Conservation (phyloP, 805 yeast species). For the Torulaspora maleeae region DNA sequence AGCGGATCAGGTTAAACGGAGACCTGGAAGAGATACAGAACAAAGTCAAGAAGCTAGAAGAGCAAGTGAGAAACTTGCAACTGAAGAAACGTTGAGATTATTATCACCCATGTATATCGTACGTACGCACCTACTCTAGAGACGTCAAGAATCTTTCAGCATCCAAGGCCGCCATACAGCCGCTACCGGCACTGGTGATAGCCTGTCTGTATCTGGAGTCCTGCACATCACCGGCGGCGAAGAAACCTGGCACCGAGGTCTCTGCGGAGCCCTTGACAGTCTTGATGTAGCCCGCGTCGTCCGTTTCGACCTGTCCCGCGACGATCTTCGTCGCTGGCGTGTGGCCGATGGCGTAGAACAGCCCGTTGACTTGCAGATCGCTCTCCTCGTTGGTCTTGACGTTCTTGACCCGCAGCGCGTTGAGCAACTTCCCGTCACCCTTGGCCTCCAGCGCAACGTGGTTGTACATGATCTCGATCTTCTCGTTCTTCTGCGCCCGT, state of each 20-base stretch:
- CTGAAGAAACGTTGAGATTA: slow-evolving; percentile 43
- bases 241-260: slow-evolving; percentile 86
- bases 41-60: slow-evolving; percentile 69
- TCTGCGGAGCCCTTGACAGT: slow-evolving; percentile 86
- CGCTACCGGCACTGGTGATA: slow-evolving; percentile 98
- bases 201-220: slow-evolving; percentile 98
- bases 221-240: slow-evolving; percentile 99
- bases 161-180: slow-evolving; percentile 98
- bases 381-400: slow-evolving; percentile 61
- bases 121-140: slow-evolving; percentile 32
- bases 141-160: slow-evolving; percentile 81
- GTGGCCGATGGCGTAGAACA: slow-evolving; percentile 98
- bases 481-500: slow-evolving; percentile 78
- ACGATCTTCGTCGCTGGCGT: slow-evolving; percentile 88
- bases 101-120: not conserved
- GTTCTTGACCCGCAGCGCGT: slow-evolving; percentile 60
- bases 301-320: slow-evolving; percentile 71
- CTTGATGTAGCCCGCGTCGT: slow-evolving; percentile 81
- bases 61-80: slow-evolving; percentile 62
- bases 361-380: slow-evolving; percentile 78
- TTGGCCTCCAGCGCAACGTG: slow-evolving; percentile 81
- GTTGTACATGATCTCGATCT: slow-evolving; percentile 86
- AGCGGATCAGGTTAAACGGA: slow-evolving; percentile 87
- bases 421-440: slow-evolving; percentile 86
- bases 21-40: slow-evolving; percentile 87